A percentile compares a stretch with the other conserved stretches of the same genome.
These are phyloP conservation scores for Flaveria trinervia DNA, from an alignment of 129 eudicot species.

Conservation along the genomic window DNA sequence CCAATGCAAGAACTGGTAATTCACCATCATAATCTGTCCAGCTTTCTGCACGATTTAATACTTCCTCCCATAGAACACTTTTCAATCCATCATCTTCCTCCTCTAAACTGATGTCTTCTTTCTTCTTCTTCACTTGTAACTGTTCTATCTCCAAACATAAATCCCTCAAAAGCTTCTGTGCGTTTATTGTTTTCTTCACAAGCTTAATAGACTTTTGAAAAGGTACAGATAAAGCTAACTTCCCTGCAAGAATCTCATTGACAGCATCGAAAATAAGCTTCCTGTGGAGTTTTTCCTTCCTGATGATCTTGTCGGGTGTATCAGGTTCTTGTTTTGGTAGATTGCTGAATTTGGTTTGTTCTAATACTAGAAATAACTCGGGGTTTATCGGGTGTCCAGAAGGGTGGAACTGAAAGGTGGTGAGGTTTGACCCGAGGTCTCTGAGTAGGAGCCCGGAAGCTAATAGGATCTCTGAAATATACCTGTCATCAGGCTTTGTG, in stretches of 20 bases:
- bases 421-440: slow-evolving; percentile 67
- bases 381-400: slow-evolving; percentile 92
- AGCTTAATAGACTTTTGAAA: slow-evolving; percentile 40
- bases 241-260: slow-evolving; percentile 68
- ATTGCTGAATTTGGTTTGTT: slow-evolving; percentile 76
- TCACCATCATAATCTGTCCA: slow-evolving; percentile 67
- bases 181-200: slow-evolving; percentile 54
- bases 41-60: slow-evolving; percentile 54
- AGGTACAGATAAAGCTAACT: slow-evolving; percentile 44
- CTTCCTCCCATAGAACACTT: slow-evolving; percentile 65
- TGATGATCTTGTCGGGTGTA: slow-evolving; percentile 33
- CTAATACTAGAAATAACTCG: slow-evolving; percentile 76
- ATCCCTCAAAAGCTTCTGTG: slow-evolving; percentile 75
- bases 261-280: slow-evolving; percentile 82
- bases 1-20: slow-evolving; percentile 65
- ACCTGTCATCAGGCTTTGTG: slow-evolving; percentile 78
- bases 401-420: slow-evolving; percentile 74
- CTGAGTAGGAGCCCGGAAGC: slow-evolving; percentile 93
- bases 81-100: slow-evolving; percentile 70
- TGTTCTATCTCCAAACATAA: slow-evolving; percentile 68
- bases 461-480: slow-evolving; percentile 79
- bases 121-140: slow-evolving; percentile 46
- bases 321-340: slow-evolving; percentile 39
- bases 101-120: slow-evolving; percentile 39
- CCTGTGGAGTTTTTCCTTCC: slow-evolving; percentile 59